phyloP scores from a whole-genome alignment of 371 early-diverging fungal genomes.

The Mucor racemosus region DNA sequence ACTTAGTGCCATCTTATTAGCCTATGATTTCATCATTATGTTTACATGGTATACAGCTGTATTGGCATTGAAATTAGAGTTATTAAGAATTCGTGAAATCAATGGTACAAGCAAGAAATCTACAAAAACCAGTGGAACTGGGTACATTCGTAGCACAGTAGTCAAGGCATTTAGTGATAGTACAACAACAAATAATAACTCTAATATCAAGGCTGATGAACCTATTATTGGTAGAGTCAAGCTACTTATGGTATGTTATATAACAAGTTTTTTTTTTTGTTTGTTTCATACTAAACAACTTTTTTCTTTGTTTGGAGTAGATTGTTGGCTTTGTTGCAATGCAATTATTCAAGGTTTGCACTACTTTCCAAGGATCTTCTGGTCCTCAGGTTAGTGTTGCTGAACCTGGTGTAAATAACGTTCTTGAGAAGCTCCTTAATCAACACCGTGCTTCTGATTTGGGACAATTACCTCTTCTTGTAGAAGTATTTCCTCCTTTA shows the following conservation, averaged over 20 bases:
- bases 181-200: slow-evolving; percentile 23
- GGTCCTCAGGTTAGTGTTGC: slow-evolving; percentile 50
- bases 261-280: neutral
- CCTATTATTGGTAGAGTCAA: slow-evolving; percentile 63
- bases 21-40: slow-evolving; percentile 83
- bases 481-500: slow-evolving; percentile 68
- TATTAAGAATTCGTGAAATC: slow-evolving; percentile 45
- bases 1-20: slow-evolving; percentile 78
- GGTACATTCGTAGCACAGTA: slow-evolving; percentile 50
- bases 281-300: neutral
- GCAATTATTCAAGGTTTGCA: slow-evolving; percentile 75
- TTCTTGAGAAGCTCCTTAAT: slow-evolving; percentile 50
- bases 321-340: slow-evolving; percentile 74
- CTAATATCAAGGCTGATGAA: slow-evolving; percentile 53
- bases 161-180: slow-evolving; percentile 53
- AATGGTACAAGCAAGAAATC: slow-evolving; percentile 19
- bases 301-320: slow-evolving; percentile 21
- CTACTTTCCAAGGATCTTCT: slow-evolving; percentile 56
- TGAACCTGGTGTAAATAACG: slow-evolving; percentile 43
- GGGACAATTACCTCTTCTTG: slow-evolving; percentile 54
- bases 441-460: slow-evolving; percentile 51
- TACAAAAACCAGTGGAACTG: slow-evolving; percentile 31
- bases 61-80: slow-evolving; percentile 85
- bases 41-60: slow-evolving; percentile 89
- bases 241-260: slow-evolving; percentile 48